Base-by-base conservation (phyloP, 345 rosid genomes). In the Passiflora organensis region DNA sequence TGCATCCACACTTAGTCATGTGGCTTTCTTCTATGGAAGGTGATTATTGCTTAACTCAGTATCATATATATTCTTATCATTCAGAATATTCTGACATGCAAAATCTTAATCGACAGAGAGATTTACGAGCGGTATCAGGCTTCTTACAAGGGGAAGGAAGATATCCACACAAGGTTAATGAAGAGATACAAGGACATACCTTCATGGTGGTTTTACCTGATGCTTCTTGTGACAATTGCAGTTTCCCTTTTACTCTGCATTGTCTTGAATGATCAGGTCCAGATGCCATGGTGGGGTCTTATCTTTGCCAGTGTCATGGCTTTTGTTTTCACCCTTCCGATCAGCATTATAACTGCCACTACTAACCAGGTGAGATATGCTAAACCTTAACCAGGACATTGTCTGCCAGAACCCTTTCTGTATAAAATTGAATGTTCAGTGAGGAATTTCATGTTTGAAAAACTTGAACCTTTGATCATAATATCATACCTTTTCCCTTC, bases 221-320 rank as follows among this genome's bases (percentile, higher is more conserved):
- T 85, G 76, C 83, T 90, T 6, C 64, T 32, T 24, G 55, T 46
- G 14, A 78, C 86, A 32, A 38, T 90, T 18, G 68, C 54, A 13
- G 74, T 70, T 39, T 78, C 97, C 34, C 83, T 90, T 49, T 65
- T 63, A 5, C 78, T 90, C 21, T 87, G 95, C 67, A 68, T 69
- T 61, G 62, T 82, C 79, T 62, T 83, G 80, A 84, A 80, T 16
- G 82, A 85, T 48, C 72, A 90, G 64, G 84, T 90, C 52, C 94
- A 87, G 62, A 78, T 90, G 88, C 97, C 97, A 48, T 90, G 97
- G 94, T 90, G 97, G 94, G 95, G 91, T 45, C 91, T 90, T 46
- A 53, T 90, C 54, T 85, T 87, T 38, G 95, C 87, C 18, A 63
- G 79, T 32, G 82, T 56, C 10, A 73, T 87, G 75, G 97, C 97